These are phyloP conservation scores for Trichoderma semiorbis DNA, from an alignment of 2,329 filamentous ascomycete species.

Conservation along the genomic window DNA sequence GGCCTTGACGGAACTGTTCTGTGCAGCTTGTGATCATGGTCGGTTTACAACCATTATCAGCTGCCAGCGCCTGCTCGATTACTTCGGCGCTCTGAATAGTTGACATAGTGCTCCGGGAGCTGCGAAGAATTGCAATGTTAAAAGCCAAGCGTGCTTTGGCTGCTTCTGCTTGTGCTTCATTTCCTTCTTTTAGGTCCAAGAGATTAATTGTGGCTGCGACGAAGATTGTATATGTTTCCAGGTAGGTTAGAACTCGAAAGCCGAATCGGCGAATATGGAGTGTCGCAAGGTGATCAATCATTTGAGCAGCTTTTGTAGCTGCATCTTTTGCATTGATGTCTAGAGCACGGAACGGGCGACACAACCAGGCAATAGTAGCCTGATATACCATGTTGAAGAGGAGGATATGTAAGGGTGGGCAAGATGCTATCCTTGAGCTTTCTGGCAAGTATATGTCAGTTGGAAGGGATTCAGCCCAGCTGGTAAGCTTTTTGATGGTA, in stretches of 20 bases:
- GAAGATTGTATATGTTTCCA: not conserved
- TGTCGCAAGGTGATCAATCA: not conserved
- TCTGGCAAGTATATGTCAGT: not conserved
- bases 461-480: not conserved
- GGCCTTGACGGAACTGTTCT: not conserved
- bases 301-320: not conserved
- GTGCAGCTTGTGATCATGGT: too few relatives aligned
- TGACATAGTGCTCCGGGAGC: not conserved
- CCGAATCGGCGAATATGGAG: not conserved
- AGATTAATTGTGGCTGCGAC: not conserved
- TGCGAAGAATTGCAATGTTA: not conserved
- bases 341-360: not conserved
- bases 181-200: not conserved
- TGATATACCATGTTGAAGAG: not conserved
- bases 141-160: not conserved
- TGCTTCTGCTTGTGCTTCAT: not conserved
- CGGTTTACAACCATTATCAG: too few relatives aligned
- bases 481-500: not conserved
- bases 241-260: not conserved
- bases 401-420: not conserved
- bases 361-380: not conserved
- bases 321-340: not conserved
- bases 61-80: too few relatives aligned
- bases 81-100: not conserved
- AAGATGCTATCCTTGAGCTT: not conserved